phyloP scores from a whole-genome alignment of 495 filamentous ascomycete genomes.

The Penicillium lividum region DNA sequence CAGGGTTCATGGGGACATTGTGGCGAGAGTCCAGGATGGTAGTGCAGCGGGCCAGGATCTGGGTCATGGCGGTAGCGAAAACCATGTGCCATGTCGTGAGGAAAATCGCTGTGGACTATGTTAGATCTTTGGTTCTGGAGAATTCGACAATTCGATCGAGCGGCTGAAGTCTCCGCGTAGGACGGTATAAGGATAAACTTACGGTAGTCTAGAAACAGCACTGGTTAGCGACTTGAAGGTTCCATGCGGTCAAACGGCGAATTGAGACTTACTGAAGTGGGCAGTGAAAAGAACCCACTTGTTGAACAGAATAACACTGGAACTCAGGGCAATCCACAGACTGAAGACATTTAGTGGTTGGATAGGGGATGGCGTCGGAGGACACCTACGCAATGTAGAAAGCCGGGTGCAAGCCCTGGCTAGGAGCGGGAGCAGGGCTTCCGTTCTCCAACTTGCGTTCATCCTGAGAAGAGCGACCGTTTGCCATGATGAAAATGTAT shows the following conservation, averaged over 20 bases:
- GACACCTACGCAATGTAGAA: conserved; percentile 78
- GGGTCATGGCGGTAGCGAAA: conserved; percentile 84
- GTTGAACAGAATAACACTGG: conserved; percentile 93
- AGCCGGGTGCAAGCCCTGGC: conserved; percentile 64
- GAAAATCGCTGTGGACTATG: conserved; percentile 51
- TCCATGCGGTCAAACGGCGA: conserved; percentile 1
- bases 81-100: conserved; percentile 86
- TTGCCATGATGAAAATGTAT: conserved; percentile 30
- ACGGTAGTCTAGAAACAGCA: conserved; percentile 39
- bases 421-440: conserved; percentile 23
- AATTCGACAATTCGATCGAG: not conserved
- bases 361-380: not conserved
- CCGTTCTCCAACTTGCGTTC: conserved; percentile 39
- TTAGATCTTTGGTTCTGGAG: not conserved
- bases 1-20: conserved; percentile 82
- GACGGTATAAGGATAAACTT: conserved; percentile 10
- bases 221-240: conserved; percentile 19
- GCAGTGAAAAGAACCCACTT: conserved; percentile 86
- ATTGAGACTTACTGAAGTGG: conserved; percentile 67
- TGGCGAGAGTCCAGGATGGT: conserved; percentile 79
- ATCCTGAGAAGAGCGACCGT: conserved; percentile 34
- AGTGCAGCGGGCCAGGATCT: conserved; percentile 78
- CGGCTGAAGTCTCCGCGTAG: not conserved
- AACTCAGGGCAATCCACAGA: conserved; percentile 84
- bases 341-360: conserved; percentile 43